Percentiles rank a stretch among this genome's conserved stretches.
These are phyloP conservation scores for Conringia planisiliqua DNA, from an alignment of 345 rosid genomes.

Conservation along the genomic window DNA sequence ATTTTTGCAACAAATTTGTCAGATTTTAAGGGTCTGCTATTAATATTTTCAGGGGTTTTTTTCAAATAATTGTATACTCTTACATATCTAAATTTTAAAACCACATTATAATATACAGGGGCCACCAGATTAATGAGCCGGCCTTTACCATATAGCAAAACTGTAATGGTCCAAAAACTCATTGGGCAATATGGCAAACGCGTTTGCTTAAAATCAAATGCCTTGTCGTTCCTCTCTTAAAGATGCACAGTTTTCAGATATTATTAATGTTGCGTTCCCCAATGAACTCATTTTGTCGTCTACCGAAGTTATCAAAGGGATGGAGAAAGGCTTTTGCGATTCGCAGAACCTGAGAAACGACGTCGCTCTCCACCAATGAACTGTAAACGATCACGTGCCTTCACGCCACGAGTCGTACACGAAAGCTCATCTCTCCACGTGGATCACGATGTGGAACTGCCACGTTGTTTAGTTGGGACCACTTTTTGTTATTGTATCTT, in stretches of 20 bases:
- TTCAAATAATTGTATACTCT: too few species aligned
- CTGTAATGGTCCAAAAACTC: not conserved
- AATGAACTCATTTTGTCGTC: not conserved
- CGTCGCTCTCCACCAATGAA: constrained; percentile 23
- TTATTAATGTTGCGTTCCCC: constrained; percentile 1
- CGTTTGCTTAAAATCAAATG: not conserved
- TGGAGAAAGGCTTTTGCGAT: not conserved
- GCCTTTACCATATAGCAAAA: not conserved
- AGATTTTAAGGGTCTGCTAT: too few species aligned
- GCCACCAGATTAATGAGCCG: not conserved
- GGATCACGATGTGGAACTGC: not conserved
- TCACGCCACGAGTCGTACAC: constrained; percentile 34
- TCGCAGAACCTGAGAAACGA: constrained; percentile 11
- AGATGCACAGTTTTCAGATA: not conserved
- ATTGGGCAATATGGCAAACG: not conserved
- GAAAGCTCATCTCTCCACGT: constrained; percentile 30
- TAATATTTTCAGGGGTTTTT: too few species aligned
- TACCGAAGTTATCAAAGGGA: not conserved
- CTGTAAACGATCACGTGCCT: constrained; percentile 22
- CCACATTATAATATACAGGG: not conserved
- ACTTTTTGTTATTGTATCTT: not conserved
- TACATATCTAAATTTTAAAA: too few species aligned
- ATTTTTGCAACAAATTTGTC: not conserved
- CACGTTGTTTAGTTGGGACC: constrained; percentile 27
- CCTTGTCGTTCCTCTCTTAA: not conserved